phyloP scores from a whole-genome alignment of 805 yeast genomes.

The Lipomyces spencermartinsiae region DNA sequence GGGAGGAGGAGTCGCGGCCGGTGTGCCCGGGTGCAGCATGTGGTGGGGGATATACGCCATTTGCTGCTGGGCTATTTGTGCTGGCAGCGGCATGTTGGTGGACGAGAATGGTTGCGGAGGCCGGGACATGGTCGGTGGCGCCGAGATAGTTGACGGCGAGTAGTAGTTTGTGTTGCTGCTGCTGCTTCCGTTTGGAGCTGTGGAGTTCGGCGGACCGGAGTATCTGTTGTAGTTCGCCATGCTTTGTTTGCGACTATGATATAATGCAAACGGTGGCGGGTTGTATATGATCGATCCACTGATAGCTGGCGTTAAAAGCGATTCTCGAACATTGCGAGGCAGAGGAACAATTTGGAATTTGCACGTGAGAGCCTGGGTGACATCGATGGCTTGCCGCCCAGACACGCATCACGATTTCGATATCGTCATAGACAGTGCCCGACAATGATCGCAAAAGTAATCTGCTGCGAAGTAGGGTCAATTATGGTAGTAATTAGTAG shows the following conservation, averaged over 20 bases:
- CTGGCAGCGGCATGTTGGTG: constrained; percentile 1
- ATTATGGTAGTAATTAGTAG: too few relatives aligned
- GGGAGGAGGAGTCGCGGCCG: constrained; percentile 7
- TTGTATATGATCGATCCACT: neutral
- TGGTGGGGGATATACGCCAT: constrained; percentile 28
- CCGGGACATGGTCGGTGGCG: neutral
- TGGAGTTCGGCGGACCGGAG: neutral
- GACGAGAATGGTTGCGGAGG: neutral
- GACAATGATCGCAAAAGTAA: too few relatives aligned
- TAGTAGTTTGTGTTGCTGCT: neutral
- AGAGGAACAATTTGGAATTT: too few relatives aligned
- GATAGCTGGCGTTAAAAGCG: too few relatives aligned
- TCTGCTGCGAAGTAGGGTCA: too few relatives aligned
- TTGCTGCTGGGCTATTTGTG: constrained; percentile 36
- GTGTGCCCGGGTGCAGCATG: constrained; percentile 18
- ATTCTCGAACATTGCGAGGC: too few relatives aligned
- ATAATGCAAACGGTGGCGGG: neutral
- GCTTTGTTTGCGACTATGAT: neutral
- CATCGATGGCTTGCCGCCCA: too few relatives aligned
- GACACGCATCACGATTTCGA: too few relatives aligned
- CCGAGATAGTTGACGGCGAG: neutral
- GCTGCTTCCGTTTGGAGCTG: neutral
- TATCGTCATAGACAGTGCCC: too few relatives aligned
- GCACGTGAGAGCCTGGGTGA: too few relatives aligned
- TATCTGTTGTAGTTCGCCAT: constrained; percentile 2